A percentile compares a stretch with the other conserved stretches of the same genome.
Evolutionary conservation across 495 filamentous ascomycete species (phyloP).

Genomic region (Xylaria telfairii): DNA sequence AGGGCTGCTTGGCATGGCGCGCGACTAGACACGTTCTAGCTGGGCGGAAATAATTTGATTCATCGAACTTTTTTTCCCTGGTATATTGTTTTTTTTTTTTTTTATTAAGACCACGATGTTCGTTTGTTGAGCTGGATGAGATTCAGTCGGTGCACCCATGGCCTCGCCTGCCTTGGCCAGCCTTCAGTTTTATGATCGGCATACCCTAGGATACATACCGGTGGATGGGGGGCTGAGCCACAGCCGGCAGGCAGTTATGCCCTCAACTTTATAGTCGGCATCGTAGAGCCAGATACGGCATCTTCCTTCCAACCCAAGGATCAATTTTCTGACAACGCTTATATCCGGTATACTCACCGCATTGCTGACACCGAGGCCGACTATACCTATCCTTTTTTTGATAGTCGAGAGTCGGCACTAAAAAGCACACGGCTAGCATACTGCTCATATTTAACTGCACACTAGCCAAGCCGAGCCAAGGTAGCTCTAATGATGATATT

Average conservation of each 20-base stretch:
- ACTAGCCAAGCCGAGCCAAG: conserved; percentile 12
- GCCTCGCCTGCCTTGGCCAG: conserved; percentile 7
- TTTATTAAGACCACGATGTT: neutral
- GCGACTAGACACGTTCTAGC: neutral
- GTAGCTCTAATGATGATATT: neutral
- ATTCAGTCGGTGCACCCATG: neutral
- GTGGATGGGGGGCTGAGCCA: neutral
- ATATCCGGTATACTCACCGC: conserved; percentile 3
- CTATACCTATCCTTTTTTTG: neutral
- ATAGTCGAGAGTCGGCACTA: neutral
- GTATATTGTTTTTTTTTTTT: neutral
- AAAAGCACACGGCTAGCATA: neutral
- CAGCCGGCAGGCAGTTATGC: conserved; percentile 10
- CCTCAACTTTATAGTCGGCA: conserved; percentile 5
- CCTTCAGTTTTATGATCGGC: conserved; percentile 8
- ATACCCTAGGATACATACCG: conserved; percentile 1
- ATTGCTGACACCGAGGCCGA: neutral
- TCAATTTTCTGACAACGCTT: neutral
- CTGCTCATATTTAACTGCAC: neutral
- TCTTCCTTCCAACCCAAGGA: neutral
- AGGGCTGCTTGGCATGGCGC: conserved; percentile 7
- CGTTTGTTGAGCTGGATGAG: neutral
- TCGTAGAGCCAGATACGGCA: neutral
- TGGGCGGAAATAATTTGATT: conserved; percentile 1
- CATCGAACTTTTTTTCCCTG: conserved; percentile 4